Evolutionary conservation across 192 early-diverging fungal genomes (phyloP).

Genomic region (Coemansia sp.): DNA sequence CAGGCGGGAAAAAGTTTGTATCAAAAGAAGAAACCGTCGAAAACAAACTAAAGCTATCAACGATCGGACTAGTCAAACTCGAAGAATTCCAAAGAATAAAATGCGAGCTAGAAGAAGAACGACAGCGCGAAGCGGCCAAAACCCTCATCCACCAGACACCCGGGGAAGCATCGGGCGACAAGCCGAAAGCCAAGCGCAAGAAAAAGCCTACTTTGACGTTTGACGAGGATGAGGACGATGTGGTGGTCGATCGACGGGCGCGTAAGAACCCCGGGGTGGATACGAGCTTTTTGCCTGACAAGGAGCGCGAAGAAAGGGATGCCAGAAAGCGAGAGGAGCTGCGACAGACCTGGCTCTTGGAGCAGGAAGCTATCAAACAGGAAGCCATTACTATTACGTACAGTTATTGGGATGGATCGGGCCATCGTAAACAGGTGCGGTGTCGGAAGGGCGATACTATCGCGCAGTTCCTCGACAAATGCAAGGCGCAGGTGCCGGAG

Average conservation of each 20-base stretch:
- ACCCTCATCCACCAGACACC: constrained; percentile 38
- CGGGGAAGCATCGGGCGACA: background rate
- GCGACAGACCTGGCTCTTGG: constrained; percentile 75
- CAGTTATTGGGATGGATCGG: constrained; percentile 95
- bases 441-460: constrained; percentile 87
- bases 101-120: constrained; percentile 77
- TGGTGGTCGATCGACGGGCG: constrained; percentile 35
- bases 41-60: constrained; percentile 79
- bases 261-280: constrained; percentile 88
- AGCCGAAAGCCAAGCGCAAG: constrained; percentile 28
- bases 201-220: constrained; percentile 72
- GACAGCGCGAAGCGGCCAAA: constrained; percentile 68
- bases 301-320: constrained; percentile 81
- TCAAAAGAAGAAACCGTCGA: constrained; percentile 74
- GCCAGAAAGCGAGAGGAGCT: constrained; percentile 68
- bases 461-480: constrained; percentile 79
- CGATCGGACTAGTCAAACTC: constrained; percentile 83
- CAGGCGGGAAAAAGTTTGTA: constrained; percentile 74
- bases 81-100: constrained; percentile 88
- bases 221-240: constrained; percentile 60
- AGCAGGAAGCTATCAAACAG: constrained; percentile 82
- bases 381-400: constrained; percentile 86
- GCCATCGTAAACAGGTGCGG: constrained; percentile 79
- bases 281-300: constrained; percentile 89
- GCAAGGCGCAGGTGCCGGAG: constrained; percentile 78